phyloP scores from a whole-genome alignment of 2,329 filamentous ascomycete genomes.

The Fusarium concolor region DNA sequence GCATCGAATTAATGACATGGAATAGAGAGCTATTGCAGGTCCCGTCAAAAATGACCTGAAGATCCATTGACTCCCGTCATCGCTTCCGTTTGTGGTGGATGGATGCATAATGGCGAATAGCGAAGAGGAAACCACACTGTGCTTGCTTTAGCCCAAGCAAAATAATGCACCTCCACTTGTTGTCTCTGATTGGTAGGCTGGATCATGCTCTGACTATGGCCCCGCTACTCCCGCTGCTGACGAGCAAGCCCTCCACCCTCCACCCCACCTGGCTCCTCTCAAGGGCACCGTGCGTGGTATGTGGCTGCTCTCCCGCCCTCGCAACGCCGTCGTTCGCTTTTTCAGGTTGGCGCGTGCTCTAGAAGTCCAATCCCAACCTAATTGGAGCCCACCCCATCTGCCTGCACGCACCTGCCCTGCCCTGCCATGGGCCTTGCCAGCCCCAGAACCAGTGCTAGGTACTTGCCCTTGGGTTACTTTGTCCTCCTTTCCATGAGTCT shows the following conservation, averaged over 20 bases:
- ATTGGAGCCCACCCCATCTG: slow-evolving; percentile 33
- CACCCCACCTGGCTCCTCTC: slow-evolving; percentile 37
- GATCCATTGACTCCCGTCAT: slow-evolving; percentile 20
- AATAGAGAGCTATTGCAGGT: slow-evolving; percentile 27
- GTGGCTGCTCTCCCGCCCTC: slow-evolving; percentile 44
- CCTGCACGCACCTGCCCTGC: slow-evolving; percentile 26
- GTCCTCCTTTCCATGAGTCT: slow-evolving; percentile 39
- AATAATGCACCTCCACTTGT: slow-evolving; percentile 10
- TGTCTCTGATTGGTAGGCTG: slow-evolving; percentile 29
- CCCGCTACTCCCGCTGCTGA: slow-evolving; percentile 35
- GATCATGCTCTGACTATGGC: slow-evolving; percentile 13
- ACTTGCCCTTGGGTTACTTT: slow-evolving; percentile 41
- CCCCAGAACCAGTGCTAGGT: slow-evolving; percentile 6
- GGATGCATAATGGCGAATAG: slow-evolving; percentile 8
- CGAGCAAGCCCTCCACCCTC: slow-evolving; percentile 38
- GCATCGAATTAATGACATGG: slow-evolving; percentile 34
- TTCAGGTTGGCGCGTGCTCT: slow-evolving; percentile 37
- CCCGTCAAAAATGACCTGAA: slow-evolving; percentile 15
- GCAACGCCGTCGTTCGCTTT: slow-evolving; percentile 38
- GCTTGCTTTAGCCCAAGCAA: slow-evolving; percentile 10
- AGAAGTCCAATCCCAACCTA: slow-evolving; percentile 39
- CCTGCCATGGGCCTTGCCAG: slow-evolving; percentile 5
- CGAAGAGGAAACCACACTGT: slow-evolving; percentile 29
- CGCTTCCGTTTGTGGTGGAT: slow-evolving; percentile 4
- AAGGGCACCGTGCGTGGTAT: slow-evolving; percentile 47